Base-by-base conservation (phyloP, 139 green algal genomes). In the Auxenochlorella pyrenoidosa region DNA sequence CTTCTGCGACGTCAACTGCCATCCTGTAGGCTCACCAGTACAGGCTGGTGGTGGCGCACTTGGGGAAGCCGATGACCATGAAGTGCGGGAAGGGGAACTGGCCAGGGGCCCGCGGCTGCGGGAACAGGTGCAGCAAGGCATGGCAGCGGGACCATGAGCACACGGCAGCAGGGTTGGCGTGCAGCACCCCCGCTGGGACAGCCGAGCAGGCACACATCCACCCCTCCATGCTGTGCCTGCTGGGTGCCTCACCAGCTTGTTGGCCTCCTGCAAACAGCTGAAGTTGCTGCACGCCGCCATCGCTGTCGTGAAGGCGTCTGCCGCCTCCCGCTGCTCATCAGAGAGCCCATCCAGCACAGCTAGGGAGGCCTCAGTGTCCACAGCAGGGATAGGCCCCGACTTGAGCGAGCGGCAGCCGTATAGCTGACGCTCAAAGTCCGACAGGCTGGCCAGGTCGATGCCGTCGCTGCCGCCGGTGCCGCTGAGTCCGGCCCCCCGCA, bases 21-120 rank as follows among this genome's bases (percentile, higher is more conserved):
- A 54, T 6, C 47, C 47, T 10, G 6, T 34, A 13, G 34, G 3
- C 40, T 84, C 79, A 75, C 79, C 80, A 85, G 80, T 85, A 85
- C 22, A 85, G 58, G 60, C 34, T 60, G 4, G 80, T 85, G 28
- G 80, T 85, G 60, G 80, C 80, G 40, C 80, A 85, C 40, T 85
- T 85, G 26, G 80, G 80, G 63, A 85, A 85, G 34, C 80, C 80
- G 16, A 85, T 59, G 4, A 85, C 66, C 30, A 77, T 60, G 43
- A 85, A 85, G 80, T 85, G 80, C 0, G 80, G 80, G 80, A 66
- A 85, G 15, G 41, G 60, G 63, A 85, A 85, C 80, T 85, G 80
- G 21, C 60, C 80, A 3, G 80, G 80, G 38, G 80, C 80, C 19
- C 80, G 63, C 16, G 80, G 80, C 80, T 85, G 80, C 80, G 36